Evolutionary conservation across 2,329 filamentous ascomycete species (phyloP).

Genomic region (Colletotrichum sp.): DNA sequence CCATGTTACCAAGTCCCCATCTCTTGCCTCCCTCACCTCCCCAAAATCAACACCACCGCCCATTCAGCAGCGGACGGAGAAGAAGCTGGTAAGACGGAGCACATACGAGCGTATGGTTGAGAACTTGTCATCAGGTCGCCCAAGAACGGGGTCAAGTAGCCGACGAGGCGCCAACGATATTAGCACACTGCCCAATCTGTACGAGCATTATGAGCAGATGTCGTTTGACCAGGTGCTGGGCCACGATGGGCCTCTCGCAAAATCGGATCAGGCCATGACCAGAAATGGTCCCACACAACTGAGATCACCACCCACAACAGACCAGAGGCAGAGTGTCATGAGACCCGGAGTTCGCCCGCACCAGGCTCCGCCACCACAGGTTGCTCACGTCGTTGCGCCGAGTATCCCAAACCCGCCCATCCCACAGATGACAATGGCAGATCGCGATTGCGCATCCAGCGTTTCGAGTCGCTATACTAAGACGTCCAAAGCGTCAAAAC

Average conservation of each 20-base stretch:
- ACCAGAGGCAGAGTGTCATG: neutral
- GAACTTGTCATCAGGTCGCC: constrained; percentile 5
- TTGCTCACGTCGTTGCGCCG: neutral
- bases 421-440: constrained; percentile 15
- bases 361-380: neutral
- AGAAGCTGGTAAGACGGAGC: constrained; percentile 36
- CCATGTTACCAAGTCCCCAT: constrained; percentile 45
- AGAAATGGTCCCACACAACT: neutral
- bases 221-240: constrained; percentile 49
- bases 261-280: neutral
- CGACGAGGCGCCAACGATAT: constrained; percentile 23
- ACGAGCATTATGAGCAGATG: constrained; percentile 64
- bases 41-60: constrained; percentile 28
- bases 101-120: constrained; percentile 34
- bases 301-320: constrained; percentile 1
- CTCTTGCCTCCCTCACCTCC: constrained; percentile 42
- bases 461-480: constrained; percentile 61
- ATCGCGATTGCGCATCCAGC: constrained; percentile 39
- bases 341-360: constrained; percentile 1
- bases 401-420: neutral
- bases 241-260: constrained; percentile 7
- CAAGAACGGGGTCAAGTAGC: constrained; percentile 16
- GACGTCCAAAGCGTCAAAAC: constrained; percentile 58
- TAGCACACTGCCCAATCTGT: constrained; percentile 53
- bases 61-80: constrained; percentile 27